Evolutionary conservation across 2,329 filamentous ascomycete species (phyloP).

Genomic region (Diplodia sapinea): DNA sequence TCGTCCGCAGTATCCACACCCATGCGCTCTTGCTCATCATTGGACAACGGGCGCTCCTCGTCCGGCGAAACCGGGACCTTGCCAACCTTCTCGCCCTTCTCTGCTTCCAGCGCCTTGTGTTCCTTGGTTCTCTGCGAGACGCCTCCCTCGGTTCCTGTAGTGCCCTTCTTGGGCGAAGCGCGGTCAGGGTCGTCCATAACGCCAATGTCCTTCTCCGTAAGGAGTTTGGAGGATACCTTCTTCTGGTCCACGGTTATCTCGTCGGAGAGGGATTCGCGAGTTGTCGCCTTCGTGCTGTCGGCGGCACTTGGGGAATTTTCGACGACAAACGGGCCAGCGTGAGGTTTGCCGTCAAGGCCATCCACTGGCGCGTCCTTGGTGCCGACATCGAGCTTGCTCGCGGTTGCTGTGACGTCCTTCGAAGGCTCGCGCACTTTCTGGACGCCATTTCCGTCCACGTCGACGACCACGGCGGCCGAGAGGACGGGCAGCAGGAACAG

Average conservation of each 20-base stretch:
- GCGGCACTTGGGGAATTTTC: conserved; percentile 52
- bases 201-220: conserved; percentile 63
- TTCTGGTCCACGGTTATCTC: conserved; percentile 45
- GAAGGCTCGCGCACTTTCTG: conserved; percentile 28
- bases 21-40: conserved; percentile 77
- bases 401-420: conserved; percentile 39
- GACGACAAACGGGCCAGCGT: conserved; percentile 77
- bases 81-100: conserved; percentile 68
- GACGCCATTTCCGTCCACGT: conserved; percentile 22
- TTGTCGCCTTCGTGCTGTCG: conserved; percentile 6
- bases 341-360: conserved; percentile 81
- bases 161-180: conserved; percentile 78
- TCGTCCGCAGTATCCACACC: conserved; percentile 47
- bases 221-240: conserved; percentile 29
- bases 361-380: conserved; percentile 88
- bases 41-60: conserved; percentile 79
- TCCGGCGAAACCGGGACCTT: conserved; percentile 85
- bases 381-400: conserved; percentile 50
- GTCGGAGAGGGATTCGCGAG: conserved; percentile 39
- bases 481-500: conserved; percentile 66
- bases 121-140: conserved; percentile 87
- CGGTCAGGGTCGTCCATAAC: conserved; percentile 92
- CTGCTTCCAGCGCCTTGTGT: conserved; percentile 69
- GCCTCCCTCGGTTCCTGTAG: conserved; percentile 85
- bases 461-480: conserved; percentile 46